Conservation (phyloP, 2,329 filamentous ascomycete genomes). For the Penicillium nordicum region DNA sequence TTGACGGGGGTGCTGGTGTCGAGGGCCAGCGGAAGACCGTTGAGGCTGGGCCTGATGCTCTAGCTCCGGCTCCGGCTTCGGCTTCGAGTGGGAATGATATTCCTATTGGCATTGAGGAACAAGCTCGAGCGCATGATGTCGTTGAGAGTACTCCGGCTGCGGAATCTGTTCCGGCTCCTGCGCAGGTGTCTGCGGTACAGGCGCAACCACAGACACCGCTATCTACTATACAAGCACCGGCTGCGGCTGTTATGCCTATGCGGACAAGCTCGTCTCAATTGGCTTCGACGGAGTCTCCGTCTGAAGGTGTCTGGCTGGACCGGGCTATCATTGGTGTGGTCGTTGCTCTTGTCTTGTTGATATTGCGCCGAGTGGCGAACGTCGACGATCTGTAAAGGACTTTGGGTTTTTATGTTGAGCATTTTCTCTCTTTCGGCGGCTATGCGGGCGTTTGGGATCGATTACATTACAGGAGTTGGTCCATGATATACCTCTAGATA, state of each 20-base stretch:
- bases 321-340: constrained; percentile 72
- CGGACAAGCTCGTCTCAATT: not conserved
- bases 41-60: not conserved
- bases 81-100: not conserved
- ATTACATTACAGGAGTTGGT: not conserved
- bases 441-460: constrained; percentile 2
- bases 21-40: not conserved
- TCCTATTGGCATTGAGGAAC: not conserved
- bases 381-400: constrained; percentile 22
- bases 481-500: constrained; percentile 3
- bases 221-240: not conserved
- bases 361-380: constrained; percentile 51
- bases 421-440: not conserved
- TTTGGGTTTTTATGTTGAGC: not conserved
- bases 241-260: not conserved
- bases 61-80: not conserved
- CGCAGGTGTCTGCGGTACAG: not conserved
- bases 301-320: constrained; percentile 72
- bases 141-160: not conserved
- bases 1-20: constrained; percentile 33
- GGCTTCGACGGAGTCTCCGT: not conserved
- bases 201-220: not conserved
- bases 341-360: constrained; percentile 66
- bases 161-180: not conserved
- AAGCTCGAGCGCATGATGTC: not conserved